These are phyloP conservation scores for Fusarium xyrophilum DNA, from an alignment of 2,329 filamentous ascomycete species.

Conservation along the genomic window DNA sequence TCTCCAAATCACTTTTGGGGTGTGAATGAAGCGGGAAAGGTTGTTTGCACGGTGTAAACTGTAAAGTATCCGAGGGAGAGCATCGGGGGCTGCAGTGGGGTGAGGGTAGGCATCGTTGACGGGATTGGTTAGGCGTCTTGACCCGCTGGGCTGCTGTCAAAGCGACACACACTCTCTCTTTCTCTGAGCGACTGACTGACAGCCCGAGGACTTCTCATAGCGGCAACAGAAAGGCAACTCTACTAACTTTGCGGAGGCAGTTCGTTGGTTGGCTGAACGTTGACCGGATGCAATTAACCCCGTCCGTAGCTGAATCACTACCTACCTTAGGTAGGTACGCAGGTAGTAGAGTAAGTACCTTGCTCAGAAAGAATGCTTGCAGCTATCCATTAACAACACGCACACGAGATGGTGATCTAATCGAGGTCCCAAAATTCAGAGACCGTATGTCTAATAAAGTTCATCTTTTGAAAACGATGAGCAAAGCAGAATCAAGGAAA, in stretches of 20 bases:
- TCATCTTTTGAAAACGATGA: neutral
- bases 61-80: neutral
- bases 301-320: neutral
- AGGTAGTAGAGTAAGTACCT: neutral
- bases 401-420: neutral
- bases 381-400: neutral
- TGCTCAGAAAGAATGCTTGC: neutral
- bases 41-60: constrained; percentile 3
- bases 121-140: constrained; percentile 22
- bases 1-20: constrained; percentile 6
- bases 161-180: constrained; percentile 16
- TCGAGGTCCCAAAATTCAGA: neutral
- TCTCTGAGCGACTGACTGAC: constrained; percentile 2
- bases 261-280: constrained; percentile 27
- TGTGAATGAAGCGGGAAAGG: neutral
- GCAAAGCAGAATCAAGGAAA: neutral
- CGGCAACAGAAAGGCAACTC: neutral
- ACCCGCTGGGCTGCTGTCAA: constrained; percentile 31
- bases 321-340: neutral
- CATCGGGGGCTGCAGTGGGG: neutral
- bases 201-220: constrained; percentile 4
- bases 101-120: constrained; percentile 1
- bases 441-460: neutral
- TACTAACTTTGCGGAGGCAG: neutral
- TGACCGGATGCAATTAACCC: constrained; percentile 36